phyloP scores from a whole-genome alignment of 2,329 filamentous ascomycete species.

The Knufia petricola region DNA sequence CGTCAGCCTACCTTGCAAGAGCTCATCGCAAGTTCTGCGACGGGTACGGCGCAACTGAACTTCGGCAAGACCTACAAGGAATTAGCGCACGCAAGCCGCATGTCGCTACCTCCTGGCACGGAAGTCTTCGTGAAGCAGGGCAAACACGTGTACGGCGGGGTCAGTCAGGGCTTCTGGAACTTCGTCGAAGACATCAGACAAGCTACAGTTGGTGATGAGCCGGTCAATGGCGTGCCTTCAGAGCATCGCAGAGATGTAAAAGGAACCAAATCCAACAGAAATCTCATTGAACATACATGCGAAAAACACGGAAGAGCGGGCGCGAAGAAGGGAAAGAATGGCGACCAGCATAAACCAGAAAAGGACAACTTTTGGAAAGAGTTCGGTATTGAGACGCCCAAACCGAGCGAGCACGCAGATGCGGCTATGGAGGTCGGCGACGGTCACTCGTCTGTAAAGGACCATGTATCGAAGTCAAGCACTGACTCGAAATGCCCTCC shows the following conservation, averaged over 20 bases:
- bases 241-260: background rate
- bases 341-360: slow-evolving; percentile 17
- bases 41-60: slow-evolving; percentile 14
- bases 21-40: slow-evolving; percentile 3
- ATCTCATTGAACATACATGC: slow-evolving; percentile 26
- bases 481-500: slow-evolving; percentile 11
- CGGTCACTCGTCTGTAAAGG: slow-evolving; percentile 11
- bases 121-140: slow-evolving; percentile 46
- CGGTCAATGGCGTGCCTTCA: slow-evolving; percentile 43
- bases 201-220: slow-evolving; percentile 91
- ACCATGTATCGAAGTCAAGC: slow-evolving; percentile 15
- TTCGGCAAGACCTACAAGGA: slow-evolving; percentile 28
- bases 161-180: slow-evolving; percentile 81
- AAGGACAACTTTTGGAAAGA: slow-evolving; percentile 43
- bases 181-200: slow-evolving; percentile 94
- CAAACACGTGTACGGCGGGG: slow-evolving; percentile 79
- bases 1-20: background rate
- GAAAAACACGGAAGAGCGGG: slow-evolving; percentile 17
- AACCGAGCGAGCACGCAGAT: slow-evolving; percentile 25
- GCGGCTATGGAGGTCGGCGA: too few relatives aligned
- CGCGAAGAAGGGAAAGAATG: background rate
- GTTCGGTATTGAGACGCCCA: slow-evolving; percentile 41
- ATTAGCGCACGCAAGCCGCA: slow-evolving; percentile 31
- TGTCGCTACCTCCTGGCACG: slow-evolving; percentile 35
- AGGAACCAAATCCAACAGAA: slow-evolving; percentile 1